Percentiles rank a stretch among this genome's conserved stretches.
These are phyloP conservation scores for Phytophthora idaei DNA, from an alignment of 352 stramenopile species.

Conservation along the genomic window DNA sequence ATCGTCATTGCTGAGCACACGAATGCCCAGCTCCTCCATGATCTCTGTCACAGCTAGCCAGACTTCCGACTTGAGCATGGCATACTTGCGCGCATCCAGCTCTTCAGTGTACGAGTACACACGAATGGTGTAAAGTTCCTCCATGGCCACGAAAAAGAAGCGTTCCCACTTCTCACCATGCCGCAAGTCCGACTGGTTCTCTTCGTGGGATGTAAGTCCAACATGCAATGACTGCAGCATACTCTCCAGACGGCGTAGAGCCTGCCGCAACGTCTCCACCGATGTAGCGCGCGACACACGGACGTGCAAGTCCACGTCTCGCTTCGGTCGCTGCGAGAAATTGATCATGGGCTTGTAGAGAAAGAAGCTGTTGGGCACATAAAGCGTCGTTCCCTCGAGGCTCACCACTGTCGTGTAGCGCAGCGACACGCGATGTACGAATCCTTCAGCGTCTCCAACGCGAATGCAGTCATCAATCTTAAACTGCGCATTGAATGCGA, in stretches of 20 bases:
- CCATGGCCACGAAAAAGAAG: constrained; percentile 89
- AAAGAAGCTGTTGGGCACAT: constrained; percentile 89
- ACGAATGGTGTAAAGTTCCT: constrained; percentile 80
- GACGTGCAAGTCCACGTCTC: constrained; percentile 79
- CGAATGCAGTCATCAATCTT: constrained; percentile 90
- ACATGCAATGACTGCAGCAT: constrained; percentile 89
- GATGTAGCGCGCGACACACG: constrained; percentile 60
- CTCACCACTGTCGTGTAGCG: constrained; percentile 86
- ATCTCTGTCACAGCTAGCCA: constrained; percentile 90
- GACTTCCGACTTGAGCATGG: constrained; percentile 89
- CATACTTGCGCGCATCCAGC: constrained; percentile 85
- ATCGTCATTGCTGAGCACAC: constrained; percentile 53
- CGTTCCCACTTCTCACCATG: constrained; percentile 84
- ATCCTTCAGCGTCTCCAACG: constrained; percentile 73
- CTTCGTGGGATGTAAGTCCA: constrained; percentile 85
- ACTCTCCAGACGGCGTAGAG: constrained; percentile 61
- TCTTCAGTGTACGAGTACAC: constrained; percentile 91
- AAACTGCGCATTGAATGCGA: constrained; percentile 91
- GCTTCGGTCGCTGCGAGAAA: constrained; percentile 84
- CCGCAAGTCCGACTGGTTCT: constrained; percentile 80
- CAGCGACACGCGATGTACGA: constrained; percentile 84
- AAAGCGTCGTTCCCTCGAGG: constrained; percentile 81
- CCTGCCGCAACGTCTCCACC: constrained; percentile 65
- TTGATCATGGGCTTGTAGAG: constrained; percentile 92
- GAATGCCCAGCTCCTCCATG: constrained; percentile 81